Conservation (phyloP, 257 asterid genomes). For the Fraxinus cuspidata region DNA sequence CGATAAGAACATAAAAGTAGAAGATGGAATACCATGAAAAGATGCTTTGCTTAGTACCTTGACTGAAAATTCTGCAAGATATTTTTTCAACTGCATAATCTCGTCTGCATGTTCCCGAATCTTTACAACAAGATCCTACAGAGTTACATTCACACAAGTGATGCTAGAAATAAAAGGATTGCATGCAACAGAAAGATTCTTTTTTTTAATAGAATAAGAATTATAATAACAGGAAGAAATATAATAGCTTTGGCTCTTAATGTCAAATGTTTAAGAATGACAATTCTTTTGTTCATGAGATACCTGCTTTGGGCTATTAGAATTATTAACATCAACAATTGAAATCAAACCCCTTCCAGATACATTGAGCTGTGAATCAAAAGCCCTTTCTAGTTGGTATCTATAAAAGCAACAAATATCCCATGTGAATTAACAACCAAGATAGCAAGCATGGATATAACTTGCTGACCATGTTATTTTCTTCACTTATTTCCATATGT, state of each 20-base stretch:
- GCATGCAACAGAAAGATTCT: constrained; percentile 16
- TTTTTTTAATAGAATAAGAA: neutral
- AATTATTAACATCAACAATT: constrained; percentile 49
- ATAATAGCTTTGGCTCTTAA: neutral
- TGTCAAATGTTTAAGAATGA: neutral
- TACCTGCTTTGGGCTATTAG: constrained; percentile 75
- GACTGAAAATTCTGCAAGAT: constrained; percentile 79
- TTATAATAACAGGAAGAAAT: neutral
- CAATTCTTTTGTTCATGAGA: constrained; percentile 8
- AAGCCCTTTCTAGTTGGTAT: constrained; percentile 56
- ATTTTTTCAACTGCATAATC: constrained; percentile 68
- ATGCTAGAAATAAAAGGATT: constrained; percentile 24
- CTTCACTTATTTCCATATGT: constrained; percentile 18
- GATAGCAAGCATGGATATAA: constrained; percentile 17
- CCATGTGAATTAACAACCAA: constrained; percentile 16
- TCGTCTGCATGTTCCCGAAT: constrained; percentile 84
- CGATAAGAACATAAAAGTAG: constrained; percentile 22
- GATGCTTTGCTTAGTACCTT: constrained; percentile 49
- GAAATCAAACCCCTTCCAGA: constrained; percentile 60
- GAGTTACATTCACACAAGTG: constrained; percentile 27
- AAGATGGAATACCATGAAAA: constrained; percentile 20
- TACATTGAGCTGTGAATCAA: constrained; percentile 27
- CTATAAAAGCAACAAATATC: constrained; percentile 38
- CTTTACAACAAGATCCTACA: constrained; percentile 68
- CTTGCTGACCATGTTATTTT: constrained; percentile 15